Percentiles rank a stretch among this genome's conserved stretches.
These are phyloP conservation scores for Didymella pomorum DNA, from an alignment of 2,329 filamentous ascomycete genomes.

Conservation along the genomic window DNA sequence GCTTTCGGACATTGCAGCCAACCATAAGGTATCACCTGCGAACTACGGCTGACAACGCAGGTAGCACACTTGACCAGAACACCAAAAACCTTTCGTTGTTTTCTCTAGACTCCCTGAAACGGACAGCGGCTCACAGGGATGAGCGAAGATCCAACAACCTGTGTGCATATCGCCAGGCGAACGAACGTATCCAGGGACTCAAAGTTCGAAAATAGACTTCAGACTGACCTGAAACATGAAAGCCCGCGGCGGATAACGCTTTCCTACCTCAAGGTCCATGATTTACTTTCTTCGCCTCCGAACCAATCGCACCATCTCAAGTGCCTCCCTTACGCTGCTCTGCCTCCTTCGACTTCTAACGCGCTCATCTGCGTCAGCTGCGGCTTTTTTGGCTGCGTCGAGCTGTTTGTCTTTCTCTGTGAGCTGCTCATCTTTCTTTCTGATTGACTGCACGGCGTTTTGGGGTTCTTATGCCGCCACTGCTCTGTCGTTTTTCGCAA, in stretches of 20 bases:
- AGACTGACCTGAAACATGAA: background rate
- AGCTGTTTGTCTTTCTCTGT: background rate
- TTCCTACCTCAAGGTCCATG: background rate
- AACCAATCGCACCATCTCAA: background rate
- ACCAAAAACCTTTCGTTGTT: background rate
- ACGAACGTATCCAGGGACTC: background rate
- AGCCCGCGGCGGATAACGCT: too few relatives aligned
- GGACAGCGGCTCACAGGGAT: constrained; percentile 1
- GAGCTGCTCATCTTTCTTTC: background rate
- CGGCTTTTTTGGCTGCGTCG: background rate
- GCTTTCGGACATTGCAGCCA: constrained; percentile 10
- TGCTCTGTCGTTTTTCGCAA: too few relatives aligned
- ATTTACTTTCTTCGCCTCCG: background rate
- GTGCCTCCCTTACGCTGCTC: background rate
- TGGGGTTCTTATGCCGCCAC: too few relatives aligned
- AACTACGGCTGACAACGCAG: background rate
- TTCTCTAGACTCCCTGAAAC: background rate
- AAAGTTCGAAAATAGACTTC: background rate
- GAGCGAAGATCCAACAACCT: background rate
- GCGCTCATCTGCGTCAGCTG: background rate
- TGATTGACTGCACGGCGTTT: too few relatives aligned
- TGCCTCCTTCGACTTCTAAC: background rate
- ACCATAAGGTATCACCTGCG: background rate
- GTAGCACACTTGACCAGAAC: background rate
- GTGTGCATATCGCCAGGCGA: background rate